Conservation (phyloP, 257 asterid genomes). For the Nicotiana otophora region DNA sequence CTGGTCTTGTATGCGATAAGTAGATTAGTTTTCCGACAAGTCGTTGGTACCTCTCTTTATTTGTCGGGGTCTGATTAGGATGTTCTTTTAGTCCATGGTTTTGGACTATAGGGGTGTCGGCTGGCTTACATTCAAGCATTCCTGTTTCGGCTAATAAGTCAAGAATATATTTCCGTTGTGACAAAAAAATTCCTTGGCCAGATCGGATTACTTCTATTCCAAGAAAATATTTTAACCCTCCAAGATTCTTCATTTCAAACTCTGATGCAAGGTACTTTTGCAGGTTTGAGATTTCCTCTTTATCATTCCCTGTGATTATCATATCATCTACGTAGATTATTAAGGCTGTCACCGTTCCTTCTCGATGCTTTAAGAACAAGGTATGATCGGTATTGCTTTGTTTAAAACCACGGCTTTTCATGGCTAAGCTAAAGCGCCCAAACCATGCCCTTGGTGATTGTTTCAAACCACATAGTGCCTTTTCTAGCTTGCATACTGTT, state of each 20-base stretch:
- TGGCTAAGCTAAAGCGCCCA: no score
- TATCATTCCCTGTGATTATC: constrained; percentile 6
- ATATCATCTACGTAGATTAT: neutral
- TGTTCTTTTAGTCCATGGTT: constrained; percentile 1
- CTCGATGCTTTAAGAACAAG: no score
- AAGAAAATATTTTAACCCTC: neutral
- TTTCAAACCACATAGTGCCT: neutral
- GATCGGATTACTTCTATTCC: neutral
- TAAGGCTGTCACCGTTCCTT: no score
- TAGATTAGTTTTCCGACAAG: neutral
- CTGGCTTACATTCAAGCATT: neutral
- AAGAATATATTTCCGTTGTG: neutral
- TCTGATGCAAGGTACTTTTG: neutral
- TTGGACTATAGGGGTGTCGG: neutral
- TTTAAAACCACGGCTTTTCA: no score
- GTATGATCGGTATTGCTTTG: no score
- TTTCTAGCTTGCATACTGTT: neutral
- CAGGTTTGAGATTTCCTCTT: neutral
- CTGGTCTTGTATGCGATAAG: neutral
- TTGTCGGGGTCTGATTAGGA: neutral
- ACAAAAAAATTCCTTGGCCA: neutral
- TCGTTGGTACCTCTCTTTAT: neutral
- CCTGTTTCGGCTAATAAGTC: neutral
- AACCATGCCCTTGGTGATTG: neutral
- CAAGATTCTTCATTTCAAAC: constrained; percentile 13